Base-by-base conservation (phyloP, 306 rosid genomes). In the Acacia confusa region DNA sequence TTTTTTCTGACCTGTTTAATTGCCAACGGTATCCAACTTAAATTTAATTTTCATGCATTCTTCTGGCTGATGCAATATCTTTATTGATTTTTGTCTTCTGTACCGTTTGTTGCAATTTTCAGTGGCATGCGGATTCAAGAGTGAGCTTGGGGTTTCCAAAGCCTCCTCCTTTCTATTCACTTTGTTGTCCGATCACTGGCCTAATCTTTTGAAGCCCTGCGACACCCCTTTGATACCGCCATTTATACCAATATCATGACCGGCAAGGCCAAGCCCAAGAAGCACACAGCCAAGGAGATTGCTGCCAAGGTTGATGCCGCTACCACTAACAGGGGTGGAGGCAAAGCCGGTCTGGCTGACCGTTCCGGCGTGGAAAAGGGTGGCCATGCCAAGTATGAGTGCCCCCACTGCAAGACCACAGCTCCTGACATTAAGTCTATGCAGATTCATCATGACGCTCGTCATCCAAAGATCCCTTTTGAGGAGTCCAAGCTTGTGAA, bases 241-340 rank as follows among this genome's bases (percentile, higher is more conserved):
- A 41, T 20, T 10, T 13, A 19, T 41, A 7, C 30, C 72, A 4
- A 27, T 15, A 72, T 50, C 67, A 96, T 93, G 99, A 96, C 99
- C 0, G 99, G 99, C 38, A 96, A 96, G 78, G 98, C 99, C 19
- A 96, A 96, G 97, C 99, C 99, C 14, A 96, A 96, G 97, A 96
- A 96, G 97, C 99, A 96, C 84, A 96, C 99, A 14, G 98, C 99
- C 7, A 96, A 96, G 89, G 99, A 96, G 91, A 89, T 96, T 85
- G 89, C 88, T 0, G 50, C 94, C 10, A 93, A 96, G 90, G 75
- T 92, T 17, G 99, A 96, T 67, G 99, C 99, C 1, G 99, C 99
- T 2, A 86, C 91, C 2, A 96, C 99, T 6, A 96, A 93, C 79
- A 88, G 99, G 76, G 99, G 99, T 24, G 99, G 99, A 12, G 99